Evolutionary conservation across 2,329 filamentous ascomycete genomes (phyloP).

Genomic region (Trichoderma sp.): DNA sequence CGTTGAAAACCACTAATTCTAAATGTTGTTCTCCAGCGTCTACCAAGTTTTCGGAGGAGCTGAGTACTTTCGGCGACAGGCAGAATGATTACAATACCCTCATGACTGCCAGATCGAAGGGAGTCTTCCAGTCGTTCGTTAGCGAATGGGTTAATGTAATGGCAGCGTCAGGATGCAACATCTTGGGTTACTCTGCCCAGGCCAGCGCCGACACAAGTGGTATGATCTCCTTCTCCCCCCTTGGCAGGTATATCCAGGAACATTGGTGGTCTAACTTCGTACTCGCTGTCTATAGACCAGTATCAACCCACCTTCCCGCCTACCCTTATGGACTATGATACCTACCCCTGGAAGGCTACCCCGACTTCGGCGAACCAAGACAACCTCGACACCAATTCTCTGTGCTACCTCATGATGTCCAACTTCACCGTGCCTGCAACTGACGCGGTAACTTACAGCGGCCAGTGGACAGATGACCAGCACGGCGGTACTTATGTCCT

Average conservation of each 20-base stretch:
- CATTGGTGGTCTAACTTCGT: background rate
- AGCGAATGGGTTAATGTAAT: background rate
- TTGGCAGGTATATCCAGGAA: background rate
- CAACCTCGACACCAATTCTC: background rate
- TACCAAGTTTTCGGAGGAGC: background rate
- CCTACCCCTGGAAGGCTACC: background rate
- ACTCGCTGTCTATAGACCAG: background rate
- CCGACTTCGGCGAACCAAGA: background rate
- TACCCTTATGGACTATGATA: background rate
- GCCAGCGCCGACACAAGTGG: background rate
- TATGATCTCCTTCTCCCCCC: background rate
- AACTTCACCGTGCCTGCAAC: background rate
- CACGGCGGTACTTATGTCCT: background rate
- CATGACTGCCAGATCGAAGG: background rate
- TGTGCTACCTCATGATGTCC: background rate
- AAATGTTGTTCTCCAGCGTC: background rate
- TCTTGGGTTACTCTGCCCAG: background rate
- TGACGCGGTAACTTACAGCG: background rate
- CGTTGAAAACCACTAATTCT: background rate
- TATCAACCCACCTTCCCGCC: background rate
- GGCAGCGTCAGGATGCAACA: background rate
- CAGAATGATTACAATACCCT: background rate
- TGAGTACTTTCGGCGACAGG: background rate
- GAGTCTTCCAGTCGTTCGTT: background rate
- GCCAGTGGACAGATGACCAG: background rate